Evolutionary conservation across 805 yeast species (phyloP), one percentile per base, ranked within the genome.

Genomic region (Candida insectalens): DNA sequence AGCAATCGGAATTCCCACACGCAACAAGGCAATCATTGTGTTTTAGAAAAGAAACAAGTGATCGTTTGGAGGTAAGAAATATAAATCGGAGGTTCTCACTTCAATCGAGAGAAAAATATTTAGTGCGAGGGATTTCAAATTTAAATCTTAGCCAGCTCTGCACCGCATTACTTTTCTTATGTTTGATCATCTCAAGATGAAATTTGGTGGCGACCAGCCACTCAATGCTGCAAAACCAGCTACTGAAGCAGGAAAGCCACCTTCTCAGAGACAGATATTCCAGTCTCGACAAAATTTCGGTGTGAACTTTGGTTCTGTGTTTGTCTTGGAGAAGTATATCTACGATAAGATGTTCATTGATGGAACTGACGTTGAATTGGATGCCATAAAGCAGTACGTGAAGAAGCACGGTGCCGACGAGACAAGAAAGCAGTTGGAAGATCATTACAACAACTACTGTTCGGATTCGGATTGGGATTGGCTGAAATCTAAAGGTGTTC

Each of bases 291-390:
- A 60, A 44, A 83, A 83, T 49, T 76, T 71, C 49, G 97, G 96
- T 5, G 94, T 83, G 21, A 88, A 87, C 54, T 60, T 88, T 27
- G 97, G 97, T 0, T 69, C 87, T 0, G 56, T 80, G 37, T 88
- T 87, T 53, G 77, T 87, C 1, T 63, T 74, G 30, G 96, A 88
- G 50, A 77, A 75, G 45, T 88, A 83, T 77, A 83, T 85, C 23
- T 81, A 59, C 52, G 79, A 71, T 36, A 60, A 67, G 27, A 56
- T 78, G 36, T 82, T 83, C 46, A 64, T 69, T 3, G 73, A 71
- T 15, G 70, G 69, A 18, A 65, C 83, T 2, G 68, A 59, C 6
- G 70, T 73, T 27, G 98, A 89, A 57, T 69, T 78, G 36, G 88
- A 81, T 27, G 95, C 87, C 0, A 77, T 80, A 5, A 55, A 55